Evolutionary conservation across 2,329 filamentous ascomycete species (phyloP), one percentile per base, ranked within the genome.

Genomic region (Curvularia lunata): DNA sequence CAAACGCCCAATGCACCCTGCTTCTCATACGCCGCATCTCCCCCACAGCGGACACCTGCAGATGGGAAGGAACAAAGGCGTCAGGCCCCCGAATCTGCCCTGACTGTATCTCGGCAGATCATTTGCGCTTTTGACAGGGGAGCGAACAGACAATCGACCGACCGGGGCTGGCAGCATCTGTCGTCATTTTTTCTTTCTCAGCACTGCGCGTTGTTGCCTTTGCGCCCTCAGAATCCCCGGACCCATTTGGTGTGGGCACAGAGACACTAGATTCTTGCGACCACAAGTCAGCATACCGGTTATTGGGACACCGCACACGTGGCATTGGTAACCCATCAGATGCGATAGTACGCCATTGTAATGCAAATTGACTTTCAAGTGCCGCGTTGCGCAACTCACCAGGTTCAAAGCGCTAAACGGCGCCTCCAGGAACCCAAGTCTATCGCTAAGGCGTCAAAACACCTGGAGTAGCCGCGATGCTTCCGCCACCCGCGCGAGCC

Each of bases 221-320:
- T 10, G 37, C n/a, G 30, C 19, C 34, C 28, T 49, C 18, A n/a
- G 18, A n/a, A 27, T 3, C n/a, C 23, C 38, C 37, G 12, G 16
- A 18, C 23, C 8, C 27, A 37, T 2, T 19, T 38, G 28, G 28
- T 23, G 21, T 42, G 16, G 18, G 34, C 21, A 23, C 42, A 27
- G 38, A 32, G 9, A 45, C 34, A 37, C 43, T 34, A 34, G 32
- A 27, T 10, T 48, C 32, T 10, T 41, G 19, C 28, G 30, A 19
- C 30, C 30, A 12, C 38, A 37, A 25, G 46, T 37, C 48, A 25
- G 45, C 28, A 25, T 54, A 55, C 59, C 47, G 48, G 32, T 62
- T 43, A 16, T 50, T 49, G 61, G 58, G 52, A 56, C 54, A 63
- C 61, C 62, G 48, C 50, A 48, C 46, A 59, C 63, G 57, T 56